Evolutionary conservation across 2,329 filamentous ascomycete species (phyloP).

Genomic region (Ceratocystiopsis sp.): DNA sequence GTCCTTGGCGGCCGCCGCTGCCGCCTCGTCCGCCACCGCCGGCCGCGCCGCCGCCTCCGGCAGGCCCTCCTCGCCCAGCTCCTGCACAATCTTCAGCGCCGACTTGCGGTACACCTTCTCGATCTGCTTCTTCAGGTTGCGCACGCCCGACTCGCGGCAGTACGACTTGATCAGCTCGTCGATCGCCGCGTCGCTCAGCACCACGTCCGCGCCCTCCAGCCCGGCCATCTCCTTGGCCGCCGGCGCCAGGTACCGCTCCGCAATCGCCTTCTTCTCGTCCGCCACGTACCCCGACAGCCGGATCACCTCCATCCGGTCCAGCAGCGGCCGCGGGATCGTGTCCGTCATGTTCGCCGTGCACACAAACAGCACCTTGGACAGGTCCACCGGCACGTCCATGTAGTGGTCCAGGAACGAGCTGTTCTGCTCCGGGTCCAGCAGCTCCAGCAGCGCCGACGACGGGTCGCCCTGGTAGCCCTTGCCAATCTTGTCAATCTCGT

Average conservation of each 20-base stretch:
- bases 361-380: conserved; percentile 95
- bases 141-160: conserved; percentile 89
- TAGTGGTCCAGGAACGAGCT: conserved; percentile 96
- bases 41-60: conserved; percentile 62
- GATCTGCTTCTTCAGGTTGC: conserved; percentile 98
- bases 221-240: conserved; percentile 90
- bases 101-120: conserved; percentile 98
- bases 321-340: conserved; percentile 81
- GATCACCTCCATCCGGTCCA: conserved; percentile 97
- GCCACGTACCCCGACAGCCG: conserved; percentile 90
- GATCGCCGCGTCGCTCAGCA: conserved; percentile 71
- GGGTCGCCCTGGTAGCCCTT: conserved; percentile 93
- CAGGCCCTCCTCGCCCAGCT: conserved; percentile 71
- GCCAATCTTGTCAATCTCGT: conserved; percentile 97
- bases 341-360: conserved; percentile 99
- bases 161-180: conserved; percentile 97
- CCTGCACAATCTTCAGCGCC: conserved; percentile 89
- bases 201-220: conserved; percentile 78
- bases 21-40: conserved; percentile 27
- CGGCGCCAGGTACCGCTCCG: conserved; percentile 79
- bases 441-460: conserved; percentile 78
- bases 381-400: conserved; percentile 92
- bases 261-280: conserved; percentile 98
- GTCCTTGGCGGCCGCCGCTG: conserved; percentile 12
- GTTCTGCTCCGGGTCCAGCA: conserved; percentile 95